Evolutionary conservation across 768 basidiomycete genomes (phyloP).

Genomic region (Brasilioporus rufonigricans): DNA sequence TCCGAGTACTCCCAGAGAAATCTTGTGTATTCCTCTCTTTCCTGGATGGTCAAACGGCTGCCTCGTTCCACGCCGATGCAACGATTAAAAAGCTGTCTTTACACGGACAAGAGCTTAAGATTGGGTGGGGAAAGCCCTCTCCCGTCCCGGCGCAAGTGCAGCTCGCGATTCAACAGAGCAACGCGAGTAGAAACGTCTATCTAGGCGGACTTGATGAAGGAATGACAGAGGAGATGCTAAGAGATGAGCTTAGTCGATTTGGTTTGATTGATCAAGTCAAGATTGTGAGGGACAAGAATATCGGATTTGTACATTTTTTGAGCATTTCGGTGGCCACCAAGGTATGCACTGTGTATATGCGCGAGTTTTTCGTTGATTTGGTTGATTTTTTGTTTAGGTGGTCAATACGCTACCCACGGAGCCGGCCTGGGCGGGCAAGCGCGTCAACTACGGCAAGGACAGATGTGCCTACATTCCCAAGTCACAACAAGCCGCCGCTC

Average conservation of each 20-base stretch:
- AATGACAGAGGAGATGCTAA: conserved; percentile 86
- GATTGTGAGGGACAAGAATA: conserved; percentile 98
- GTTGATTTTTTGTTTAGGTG: conserved; percentile 51
- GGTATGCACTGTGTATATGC: conserved; percentile 44
- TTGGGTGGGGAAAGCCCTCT: conserved; percentile 97
- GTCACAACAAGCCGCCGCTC: conserved; percentile 86
- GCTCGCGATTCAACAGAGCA: conserved; percentile 86
- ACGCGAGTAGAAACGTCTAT: conserved; percentile 95
- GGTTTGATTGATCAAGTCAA: conserved; percentile 99
- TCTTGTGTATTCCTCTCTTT: conserved; percentile 98
- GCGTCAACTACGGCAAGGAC: conserved; percentile 98
- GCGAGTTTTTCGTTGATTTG: not conserved
- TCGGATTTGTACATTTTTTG: conserved; percentile 98
- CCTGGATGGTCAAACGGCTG: conserved; percentile 89
- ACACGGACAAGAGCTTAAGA: conserved; percentile 95
- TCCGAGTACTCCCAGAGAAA: conserved; percentile 94
- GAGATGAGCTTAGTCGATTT: conserved; percentile 90
- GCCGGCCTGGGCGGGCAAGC: conserved; percentile 91
- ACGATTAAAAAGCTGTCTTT: conserved; percentile 90
- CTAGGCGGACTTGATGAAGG: conserved; percentile 89
- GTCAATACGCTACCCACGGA: conserved; percentile 91
- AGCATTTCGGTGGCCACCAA: conserved; percentile 94
- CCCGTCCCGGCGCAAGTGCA: conserved; percentile 84
- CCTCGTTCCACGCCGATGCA: conserved; percentile 97
- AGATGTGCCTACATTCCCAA: conserved; percentile 98